Evolutionary conservation across 192 early-diverging fungal genomes (phyloP), one percentile per base, ranked within the genome.

Genomic region (Coemansia sp.): DNA sequence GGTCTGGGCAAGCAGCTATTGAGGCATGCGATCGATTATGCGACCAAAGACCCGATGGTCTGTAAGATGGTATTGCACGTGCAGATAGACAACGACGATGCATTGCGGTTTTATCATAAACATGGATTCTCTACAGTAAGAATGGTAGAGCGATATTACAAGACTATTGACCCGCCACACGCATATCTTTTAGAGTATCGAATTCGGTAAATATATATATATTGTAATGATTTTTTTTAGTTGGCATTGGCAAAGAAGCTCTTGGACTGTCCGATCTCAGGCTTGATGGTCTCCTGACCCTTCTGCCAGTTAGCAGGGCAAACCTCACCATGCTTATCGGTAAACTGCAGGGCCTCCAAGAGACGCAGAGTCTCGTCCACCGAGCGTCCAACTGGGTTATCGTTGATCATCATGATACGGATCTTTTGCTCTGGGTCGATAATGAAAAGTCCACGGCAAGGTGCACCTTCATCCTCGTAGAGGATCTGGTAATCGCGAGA

Each of bases 291-390:
- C 55, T 61, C 75, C 42, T 78, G 77, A 65, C 94, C 95, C 76
- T 90, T 89, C 69, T 87, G 80, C 94, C 94, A 96, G 86, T 89
- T 88, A 67, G 88, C 89, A 49, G 92, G 93, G 88, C 91, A 94
- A 60, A 93, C 93, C 77, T 92, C 88, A 75, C 88, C 88, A 77
- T 89, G 80, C 86, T 94, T 87, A 68, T 95, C 96, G 72, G 90
- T 92, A 89, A 93, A 96, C 84, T 94, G 88, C 76, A 98, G 85
- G 19, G 96, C 96, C 86, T 96, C 90, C 62, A 98, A 81, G 17
- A 97, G 83, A 76, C 96, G 91, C 63, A 97, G 74, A 40, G 88
- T 85, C 86, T 96, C 95, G 80, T 94, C 90, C 62, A 95, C 91
- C 40, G 85, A 89, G 69, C 94, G 92, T 55, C 94, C 94, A 40